These are phyloP conservation scores for Coemansia aciculifera DNA, from an alignment of 192 early-diverging fungal genomes.

Conservation along the genomic window DNA sequence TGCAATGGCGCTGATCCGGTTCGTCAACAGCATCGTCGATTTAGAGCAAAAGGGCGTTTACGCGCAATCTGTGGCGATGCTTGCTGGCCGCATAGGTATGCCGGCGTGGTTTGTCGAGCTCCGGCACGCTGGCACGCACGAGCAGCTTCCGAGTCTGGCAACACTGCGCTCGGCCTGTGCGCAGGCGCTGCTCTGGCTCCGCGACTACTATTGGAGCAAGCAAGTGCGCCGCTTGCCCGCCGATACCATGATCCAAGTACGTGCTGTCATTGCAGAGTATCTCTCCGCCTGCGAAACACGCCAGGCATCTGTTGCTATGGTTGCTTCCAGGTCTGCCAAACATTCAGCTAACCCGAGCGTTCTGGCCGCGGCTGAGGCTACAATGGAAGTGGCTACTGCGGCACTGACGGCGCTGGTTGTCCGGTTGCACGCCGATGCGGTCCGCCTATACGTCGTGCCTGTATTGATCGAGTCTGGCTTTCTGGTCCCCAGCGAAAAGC, in stretches of 20 bases:
- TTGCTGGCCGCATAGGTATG: conserved; percentile 59
- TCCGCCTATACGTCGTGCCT: conserved; percentile 54
- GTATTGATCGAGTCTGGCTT: conserved; percentile 59
- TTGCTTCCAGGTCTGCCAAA: neutral
- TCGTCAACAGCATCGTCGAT: conserved; percentile 67
- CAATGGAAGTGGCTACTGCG: conserved; percentile 15
- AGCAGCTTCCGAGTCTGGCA: conserved; percentile 60
- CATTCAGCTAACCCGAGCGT: neutral
- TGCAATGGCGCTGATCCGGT: conserved; percentile 53
- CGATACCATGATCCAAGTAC: conserved; percentile 35
- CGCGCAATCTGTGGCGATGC: conserved; percentile 55
- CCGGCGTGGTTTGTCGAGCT: conserved; percentile 71
- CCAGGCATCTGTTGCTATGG: neutral
- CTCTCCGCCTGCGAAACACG: conserved; percentile 9
- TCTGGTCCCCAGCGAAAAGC: conserved; percentile 61
- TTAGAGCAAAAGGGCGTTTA: conserved; percentile 57
- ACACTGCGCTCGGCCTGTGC: conserved; percentile 56
- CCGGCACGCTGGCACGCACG: conserved; percentile 66
- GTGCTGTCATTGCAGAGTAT: conserved; percentile 30
- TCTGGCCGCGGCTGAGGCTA: neutral
- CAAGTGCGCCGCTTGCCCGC: conserved; percentile 41
- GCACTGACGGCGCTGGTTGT: conserved; percentile 44
- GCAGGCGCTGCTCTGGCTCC: conserved; percentile 61
- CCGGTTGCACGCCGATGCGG: conserved; percentile 46
- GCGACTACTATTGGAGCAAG: conserved; percentile 57